Evolutionary conservation across 2,329 filamentous ascomycete species (phyloP).

Genomic region (Ophiocordyceps camponoti-rufipedis): DNA sequence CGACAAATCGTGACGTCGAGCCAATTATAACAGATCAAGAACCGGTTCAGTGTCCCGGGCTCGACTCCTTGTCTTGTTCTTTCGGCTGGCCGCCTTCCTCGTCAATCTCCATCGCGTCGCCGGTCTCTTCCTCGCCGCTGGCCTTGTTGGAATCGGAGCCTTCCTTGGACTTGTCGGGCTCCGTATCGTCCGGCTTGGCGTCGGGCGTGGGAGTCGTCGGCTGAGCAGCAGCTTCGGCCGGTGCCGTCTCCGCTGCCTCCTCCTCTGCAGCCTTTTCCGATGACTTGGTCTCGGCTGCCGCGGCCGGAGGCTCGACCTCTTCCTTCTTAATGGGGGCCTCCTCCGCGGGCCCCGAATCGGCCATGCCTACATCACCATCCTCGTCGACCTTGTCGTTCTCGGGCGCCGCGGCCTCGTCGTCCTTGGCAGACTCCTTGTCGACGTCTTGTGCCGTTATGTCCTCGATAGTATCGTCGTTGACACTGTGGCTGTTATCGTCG

Average conservation of each 20-base stretch:
- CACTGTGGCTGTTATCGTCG: constrained; percentile 14
- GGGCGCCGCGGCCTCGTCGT: constrained; percentile 2
- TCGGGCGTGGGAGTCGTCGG: constrained; percentile 4
- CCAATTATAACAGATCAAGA: not conserved
- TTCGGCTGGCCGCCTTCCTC: constrained; percentile 8
- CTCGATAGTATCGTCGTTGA: constrained; percentile 24
- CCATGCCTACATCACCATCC: constrained; percentile 35
- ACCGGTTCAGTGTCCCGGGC: constrained; percentile 1
- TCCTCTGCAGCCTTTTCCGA: constrained; percentile 11
- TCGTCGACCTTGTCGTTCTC: constrained; percentile 19
- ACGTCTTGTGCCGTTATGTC: constrained; percentile 17
- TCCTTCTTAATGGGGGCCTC: constrained; percentile 21
- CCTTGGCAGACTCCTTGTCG: constrained; percentile 9
- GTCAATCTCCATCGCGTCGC: constrained; percentile 17
- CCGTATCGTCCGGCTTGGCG: constrained; percentile 6
- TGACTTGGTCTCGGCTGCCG: constrained; percentile 11
- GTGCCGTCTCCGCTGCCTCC: constrained; percentile 5
- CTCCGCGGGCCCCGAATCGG: constrained; percentile 15
- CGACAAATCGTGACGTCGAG: not conserved
- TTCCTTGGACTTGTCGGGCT: constrained; percentile 7
- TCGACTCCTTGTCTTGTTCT: constrained; percentile 9
- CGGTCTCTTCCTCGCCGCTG: constrained; percentile 1
- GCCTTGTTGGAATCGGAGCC: constrained; percentile 3
- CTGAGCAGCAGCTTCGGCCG: constrained; percentile 3
- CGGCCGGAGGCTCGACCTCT: constrained; percentile 15